phyloP scores from a whole-genome alignment of 2,329 filamentous ascomycete species.

The Fusarium solani-melongenae region DNA sequence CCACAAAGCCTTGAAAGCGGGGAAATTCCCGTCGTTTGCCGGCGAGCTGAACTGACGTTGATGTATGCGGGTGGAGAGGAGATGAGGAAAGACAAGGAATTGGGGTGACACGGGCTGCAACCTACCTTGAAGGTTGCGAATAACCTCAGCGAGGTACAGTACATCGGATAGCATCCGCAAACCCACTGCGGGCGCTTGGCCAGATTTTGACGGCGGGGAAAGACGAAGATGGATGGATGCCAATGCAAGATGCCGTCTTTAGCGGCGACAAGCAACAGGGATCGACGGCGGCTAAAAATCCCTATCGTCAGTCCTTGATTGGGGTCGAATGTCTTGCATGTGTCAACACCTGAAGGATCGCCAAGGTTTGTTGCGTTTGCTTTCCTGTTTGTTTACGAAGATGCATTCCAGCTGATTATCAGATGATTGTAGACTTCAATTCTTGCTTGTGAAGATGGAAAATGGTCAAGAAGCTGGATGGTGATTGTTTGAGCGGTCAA shows the following conservation, averaged over 20 bases:
- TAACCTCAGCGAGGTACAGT: background rate
- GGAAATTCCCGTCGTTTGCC: background rate
- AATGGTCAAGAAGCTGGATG: background rate
- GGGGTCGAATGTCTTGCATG: background rate
- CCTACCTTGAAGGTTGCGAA: background rate
- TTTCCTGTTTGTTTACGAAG: background rate
- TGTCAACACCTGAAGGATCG: background rate
- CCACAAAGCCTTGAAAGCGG: conserved; percentile 11
- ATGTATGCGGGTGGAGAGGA: background rate
- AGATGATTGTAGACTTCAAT: background rate
- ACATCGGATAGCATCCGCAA: background rate
- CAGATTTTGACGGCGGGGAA: background rate
- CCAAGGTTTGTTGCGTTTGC: background rate
- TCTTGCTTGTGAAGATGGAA: background rate
- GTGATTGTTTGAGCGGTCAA: background rate
- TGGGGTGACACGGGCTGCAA: background rate
- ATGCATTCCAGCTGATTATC: background rate
- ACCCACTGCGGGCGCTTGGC: background rate
- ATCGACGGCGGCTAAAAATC: background rate
- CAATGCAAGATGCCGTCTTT: background rate
- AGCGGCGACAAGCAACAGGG: background rate
- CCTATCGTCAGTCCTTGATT: background rate
- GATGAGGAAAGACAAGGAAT: background rate
- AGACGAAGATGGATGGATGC: background rate
- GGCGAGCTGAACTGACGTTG: background rate